A percentile compares a stretch with the other conserved stretches of the same genome.
These are phyloP conservation scores for Pachysandra terminalis DNA, from an alignment of 164 flowering plant genomes.

Conservation along the genomic window DNA sequence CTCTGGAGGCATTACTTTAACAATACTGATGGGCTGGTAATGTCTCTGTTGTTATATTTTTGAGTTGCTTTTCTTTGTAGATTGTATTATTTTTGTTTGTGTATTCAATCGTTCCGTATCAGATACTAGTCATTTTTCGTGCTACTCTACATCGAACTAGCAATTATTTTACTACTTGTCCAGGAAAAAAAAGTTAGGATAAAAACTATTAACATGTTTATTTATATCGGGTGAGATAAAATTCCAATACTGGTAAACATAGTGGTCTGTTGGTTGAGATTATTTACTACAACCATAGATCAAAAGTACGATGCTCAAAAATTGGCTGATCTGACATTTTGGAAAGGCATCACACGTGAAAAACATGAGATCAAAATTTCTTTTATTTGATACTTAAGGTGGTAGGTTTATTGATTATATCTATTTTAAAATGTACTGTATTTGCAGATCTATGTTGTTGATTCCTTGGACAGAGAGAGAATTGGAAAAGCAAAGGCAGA, in stretches of 20 bases:
- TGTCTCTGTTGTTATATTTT: slow-evolving; percentile 5
- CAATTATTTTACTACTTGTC: neutral
- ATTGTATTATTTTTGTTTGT: neutral
- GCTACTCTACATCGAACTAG: neutral
- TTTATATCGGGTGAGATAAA: neutral
- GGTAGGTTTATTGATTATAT: neutral
- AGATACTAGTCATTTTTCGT: neutral
- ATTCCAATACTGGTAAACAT: too few species aligned
- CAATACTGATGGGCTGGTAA: slow-evolving; percentile 97
- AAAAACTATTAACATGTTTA: too few species aligned
- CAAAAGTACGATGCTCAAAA: neutral
- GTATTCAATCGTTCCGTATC: neutral
- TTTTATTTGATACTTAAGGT: neutral
- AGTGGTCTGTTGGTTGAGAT: neutral
- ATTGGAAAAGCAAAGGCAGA: slow-evolving; percentile 86
- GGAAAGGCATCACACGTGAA: neutral
- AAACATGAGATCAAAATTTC: too few species aligned
- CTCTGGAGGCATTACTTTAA: slow-evolving; percentile 99
- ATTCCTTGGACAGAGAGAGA: slow-evolving; percentile 96
- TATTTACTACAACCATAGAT: neutral
- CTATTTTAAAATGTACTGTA: slow-evolving; percentile 3
- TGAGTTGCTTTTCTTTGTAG: neutral
- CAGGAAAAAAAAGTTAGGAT: neutral
- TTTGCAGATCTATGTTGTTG: slow-evolving; percentile 95
- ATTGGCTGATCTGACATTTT: neutral